These are phyloP conservation scores for Fusarium beomiforme DNA, from an alignment of 2,329 filamentous ascomycete species.

Conservation along the genomic window DNA sequence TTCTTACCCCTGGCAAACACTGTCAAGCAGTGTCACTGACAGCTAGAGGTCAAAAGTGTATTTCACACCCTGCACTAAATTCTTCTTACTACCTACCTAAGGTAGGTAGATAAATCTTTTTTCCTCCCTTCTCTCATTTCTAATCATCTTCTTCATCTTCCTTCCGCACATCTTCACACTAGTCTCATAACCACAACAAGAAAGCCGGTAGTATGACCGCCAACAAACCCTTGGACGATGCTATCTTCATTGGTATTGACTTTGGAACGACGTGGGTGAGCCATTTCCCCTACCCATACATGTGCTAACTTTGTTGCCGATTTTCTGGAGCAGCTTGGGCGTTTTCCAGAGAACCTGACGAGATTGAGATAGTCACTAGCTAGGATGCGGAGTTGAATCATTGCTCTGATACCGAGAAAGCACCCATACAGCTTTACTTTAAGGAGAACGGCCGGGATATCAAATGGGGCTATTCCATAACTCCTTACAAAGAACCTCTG, in stretches of 20 bases:
- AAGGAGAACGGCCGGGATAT: rapidly evolving
- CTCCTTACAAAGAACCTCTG: conserved; percentile 36
- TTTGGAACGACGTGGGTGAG: conserved; percentile 57
- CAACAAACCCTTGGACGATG: neutral
- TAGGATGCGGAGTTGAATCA: conserved; percentile 41
- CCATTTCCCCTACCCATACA: neutral
- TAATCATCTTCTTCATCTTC: neutral
- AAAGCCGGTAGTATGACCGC: conserved; percentile 13
- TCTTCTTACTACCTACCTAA: too few relatives aligned
- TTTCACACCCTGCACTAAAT: too few relatives aligned
- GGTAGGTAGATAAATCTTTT: too few relatives aligned
- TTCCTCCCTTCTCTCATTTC: too few relatives aligned
- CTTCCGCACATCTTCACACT: too few relatives aligned
- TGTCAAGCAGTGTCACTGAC: too few relatives aligned
- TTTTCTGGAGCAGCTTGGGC: conserved; percentile 56
- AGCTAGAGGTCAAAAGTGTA: too few relatives aligned
- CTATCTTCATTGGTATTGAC: conserved; percentile 55
- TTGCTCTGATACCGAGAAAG: conserved; percentile 48
- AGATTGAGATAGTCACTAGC: conserved; percentile 46
- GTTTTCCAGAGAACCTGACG: conserved; percentile 37
- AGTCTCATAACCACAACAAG: too few relatives aligned
- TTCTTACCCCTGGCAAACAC: too few relatives aligned
- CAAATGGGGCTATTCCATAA: conserved; percentile 49
- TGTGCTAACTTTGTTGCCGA: conserved; percentile 36
- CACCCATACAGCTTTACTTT: conserved; percentile 42